Conservation (phyloP, 192 early-diverging fungal species). For the Backusella tuberculispora region DNA sequence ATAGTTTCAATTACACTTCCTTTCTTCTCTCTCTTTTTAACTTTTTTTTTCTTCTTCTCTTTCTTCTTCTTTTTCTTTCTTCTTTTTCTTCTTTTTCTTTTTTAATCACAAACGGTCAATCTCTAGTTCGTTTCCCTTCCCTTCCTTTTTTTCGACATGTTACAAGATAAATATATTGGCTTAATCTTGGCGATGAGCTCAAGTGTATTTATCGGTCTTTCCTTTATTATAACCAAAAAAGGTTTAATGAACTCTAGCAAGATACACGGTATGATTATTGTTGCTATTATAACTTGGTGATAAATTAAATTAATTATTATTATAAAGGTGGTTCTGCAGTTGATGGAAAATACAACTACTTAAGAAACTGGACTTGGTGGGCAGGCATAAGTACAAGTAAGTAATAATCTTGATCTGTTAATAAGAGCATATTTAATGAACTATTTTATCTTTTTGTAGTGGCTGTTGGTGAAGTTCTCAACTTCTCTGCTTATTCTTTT, state of each 20-base stretch:
- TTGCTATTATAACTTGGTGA: background rate
- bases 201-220: constrained; percentile 86
- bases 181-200: constrained; percentile 89
- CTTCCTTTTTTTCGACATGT: constrained; percentile 31
- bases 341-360: constrained; percentile 73
- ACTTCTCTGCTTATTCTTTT: constrained; percentile 77
- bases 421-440: constrained; percentile 2
- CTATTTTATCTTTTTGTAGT: constrained; percentile 50
- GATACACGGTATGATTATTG: constrained; percentile 49
- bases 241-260: constrained; percentile 83
- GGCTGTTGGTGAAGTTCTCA: constrained; percentile 82
- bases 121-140: background rate
- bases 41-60: background rate
- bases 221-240: constrained; percentile 94
- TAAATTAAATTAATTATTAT: constrained; percentile 1
- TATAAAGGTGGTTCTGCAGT: constrained; percentile 71
- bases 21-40: constrained; percentile 5
- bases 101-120: background rate
- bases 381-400: constrained; percentile 84
- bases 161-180: constrained; percentile 83
- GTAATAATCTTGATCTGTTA: constrained; percentile 11
- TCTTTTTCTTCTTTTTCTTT: background rate
- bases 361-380: constrained; percentile 92
- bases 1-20: constrained; percentile 3
- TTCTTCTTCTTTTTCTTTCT: background rate